Conservation (phyloP, 257 asterid species). For the Leonotis leonurus region DNA sequence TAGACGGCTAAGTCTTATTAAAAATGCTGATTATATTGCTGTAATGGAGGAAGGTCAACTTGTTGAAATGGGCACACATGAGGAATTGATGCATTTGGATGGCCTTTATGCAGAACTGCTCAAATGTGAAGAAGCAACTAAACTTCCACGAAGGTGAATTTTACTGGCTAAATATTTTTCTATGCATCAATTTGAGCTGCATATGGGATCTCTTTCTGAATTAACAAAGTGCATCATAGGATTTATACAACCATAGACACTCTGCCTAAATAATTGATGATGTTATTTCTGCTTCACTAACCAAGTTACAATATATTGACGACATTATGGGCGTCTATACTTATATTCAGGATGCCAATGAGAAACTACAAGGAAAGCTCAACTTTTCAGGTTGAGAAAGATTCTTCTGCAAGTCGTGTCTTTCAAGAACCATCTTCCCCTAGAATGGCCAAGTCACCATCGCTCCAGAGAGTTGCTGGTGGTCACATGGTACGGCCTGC, state of each 20-base stretch:
- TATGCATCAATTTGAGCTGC: constrained; percentile 8
- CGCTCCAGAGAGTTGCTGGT: constrained; percentile 79
- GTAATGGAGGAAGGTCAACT: constrained; percentile 99
- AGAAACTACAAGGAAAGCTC: constrained; percentile 69
- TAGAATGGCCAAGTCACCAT: constrained; percentile 87
- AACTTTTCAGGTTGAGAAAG: constrained; percentile 81
- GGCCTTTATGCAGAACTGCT: constrained; percentile 99
- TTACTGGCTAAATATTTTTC: constrained; percentile 6
- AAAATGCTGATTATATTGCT: constrained; percentile 95
- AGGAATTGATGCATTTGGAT: constrained; percentile 81
- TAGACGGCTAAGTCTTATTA: constrained; percentile 84
- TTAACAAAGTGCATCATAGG: background rate
- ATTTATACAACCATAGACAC: background rate
- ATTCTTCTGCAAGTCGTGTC: constrained; percentile 63
- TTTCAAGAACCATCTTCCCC: constrained; percentile 92
- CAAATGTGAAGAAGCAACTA: constrained; percentile 95
- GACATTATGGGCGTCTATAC: background rate
- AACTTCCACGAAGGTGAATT: constrained; percentile 89
- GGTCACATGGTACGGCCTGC: constrained; percentile 63
- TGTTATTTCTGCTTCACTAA: constrained; percentile 6
- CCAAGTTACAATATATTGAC: background rate
- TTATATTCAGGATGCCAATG: constrained; percentile 78
- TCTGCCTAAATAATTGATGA: background rate
- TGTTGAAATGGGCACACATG: constrained; percentile 99
- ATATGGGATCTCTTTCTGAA: background rate